Percentiles rank a stretch among this genome's conserved stretches.
Evolutionary conservation across 2,329 filamentous ascomycete species (phyloP).

Genomic region (Celoporthe dispersa): DNA sequence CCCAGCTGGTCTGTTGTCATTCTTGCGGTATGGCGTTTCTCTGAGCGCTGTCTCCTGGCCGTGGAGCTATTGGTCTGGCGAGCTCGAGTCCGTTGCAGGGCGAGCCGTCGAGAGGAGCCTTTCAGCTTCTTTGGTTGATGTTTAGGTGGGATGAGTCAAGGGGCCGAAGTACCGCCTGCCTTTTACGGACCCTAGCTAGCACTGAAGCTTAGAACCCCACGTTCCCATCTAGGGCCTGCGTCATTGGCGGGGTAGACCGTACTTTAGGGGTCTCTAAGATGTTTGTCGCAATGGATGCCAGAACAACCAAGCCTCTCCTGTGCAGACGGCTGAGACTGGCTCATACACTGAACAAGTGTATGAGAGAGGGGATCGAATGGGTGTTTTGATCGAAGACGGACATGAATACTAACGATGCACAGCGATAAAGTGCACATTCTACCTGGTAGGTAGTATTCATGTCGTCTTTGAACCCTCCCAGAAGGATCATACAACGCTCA

Average conservation of each 20-base stretch:
- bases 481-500: too few relatives aligned
- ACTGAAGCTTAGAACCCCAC: conserved; percentile 12
- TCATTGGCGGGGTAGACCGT: conserved; percentile 13
- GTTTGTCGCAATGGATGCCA: neutral
- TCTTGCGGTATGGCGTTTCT: neutral
- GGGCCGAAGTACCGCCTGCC: neutral
- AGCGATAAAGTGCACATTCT: neutral
- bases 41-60: neutral
- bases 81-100: neutral
- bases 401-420: too few relatives aligned
- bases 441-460: too few relatives aligned
- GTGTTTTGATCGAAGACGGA: neutral
- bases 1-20: conserved; percentile 26
- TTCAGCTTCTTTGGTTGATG: neutral
- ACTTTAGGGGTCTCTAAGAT: neutral
- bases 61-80: neutral
- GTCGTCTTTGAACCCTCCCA: too few relatives aligned
- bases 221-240: conserved; percentile 12
- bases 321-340: neutral
- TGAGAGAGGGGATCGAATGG: neutral
- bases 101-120: neutral
- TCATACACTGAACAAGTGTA: neutral
- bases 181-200: conserved; percentile 17
- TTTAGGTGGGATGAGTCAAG: conserved; percentile 18
- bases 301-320: neutral